phyloP scores from a whole-genome alignment of 2,329 filamentous ascomycete species.

The Ophiostoma novo-ulmi region DNA sequence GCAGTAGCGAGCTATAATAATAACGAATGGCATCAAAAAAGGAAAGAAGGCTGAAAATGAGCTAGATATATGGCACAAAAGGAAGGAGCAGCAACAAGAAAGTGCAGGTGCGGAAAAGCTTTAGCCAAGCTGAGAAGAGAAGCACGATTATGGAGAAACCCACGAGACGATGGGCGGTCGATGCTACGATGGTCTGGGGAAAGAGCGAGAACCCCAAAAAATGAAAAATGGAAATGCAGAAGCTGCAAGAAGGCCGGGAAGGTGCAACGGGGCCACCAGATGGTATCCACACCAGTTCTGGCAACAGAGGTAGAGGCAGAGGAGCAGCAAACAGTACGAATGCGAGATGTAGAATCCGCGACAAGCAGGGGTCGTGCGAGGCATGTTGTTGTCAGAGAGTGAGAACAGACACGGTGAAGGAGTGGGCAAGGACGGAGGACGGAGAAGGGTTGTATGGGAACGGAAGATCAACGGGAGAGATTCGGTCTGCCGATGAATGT shows the following conservation, averaged over 20 bases:
- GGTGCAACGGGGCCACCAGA: background rate
- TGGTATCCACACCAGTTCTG: background rate
- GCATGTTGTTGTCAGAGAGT: background rate
- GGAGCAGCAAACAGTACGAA: background rate
- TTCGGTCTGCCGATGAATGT: background rate
- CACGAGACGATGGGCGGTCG: background rate
- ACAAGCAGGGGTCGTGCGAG: background rate
- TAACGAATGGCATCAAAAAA: background rate
- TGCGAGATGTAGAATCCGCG: background rate
- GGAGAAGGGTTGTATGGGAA: background rate
- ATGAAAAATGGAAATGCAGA: background rate
- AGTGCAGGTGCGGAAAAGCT: background rate
- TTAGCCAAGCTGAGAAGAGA: background rate
- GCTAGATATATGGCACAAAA: background rate
- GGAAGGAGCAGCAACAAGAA: background rate
- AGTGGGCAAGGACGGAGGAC: no score
- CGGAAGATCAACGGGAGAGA: background rate
- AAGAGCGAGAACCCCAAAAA: background rate
- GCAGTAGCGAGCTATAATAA: background rate
- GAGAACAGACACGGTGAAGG: background rate
- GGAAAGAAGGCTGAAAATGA: background rate
- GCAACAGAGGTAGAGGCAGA: background rate
- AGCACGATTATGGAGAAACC: background rate
- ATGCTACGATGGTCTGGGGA: constrained; percentile 11
- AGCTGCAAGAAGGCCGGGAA: background rate